Evolutionary conservation across 176 grass and related monocot genomes (phyloP), one percentile per base, ranked within the genome.

Genomic region (Ananas comosus): DNA sequence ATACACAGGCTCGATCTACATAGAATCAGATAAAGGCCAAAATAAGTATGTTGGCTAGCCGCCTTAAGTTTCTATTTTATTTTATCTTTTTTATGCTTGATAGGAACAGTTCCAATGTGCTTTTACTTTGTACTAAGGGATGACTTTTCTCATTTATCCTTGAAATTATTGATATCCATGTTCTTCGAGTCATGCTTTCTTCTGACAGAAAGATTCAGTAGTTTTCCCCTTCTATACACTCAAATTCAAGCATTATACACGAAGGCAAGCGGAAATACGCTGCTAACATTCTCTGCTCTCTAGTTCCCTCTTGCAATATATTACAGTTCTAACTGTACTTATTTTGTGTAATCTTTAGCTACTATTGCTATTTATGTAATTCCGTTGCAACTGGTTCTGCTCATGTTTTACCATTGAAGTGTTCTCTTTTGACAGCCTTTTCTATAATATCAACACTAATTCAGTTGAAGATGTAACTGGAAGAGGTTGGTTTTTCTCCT

Each of bases 401-500:
- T 70, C 12, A 48, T 48, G 69, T 65, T 22, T 69, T 81, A 13
- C 76, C 63, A 9, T 48, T 71, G 64, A 50, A 71, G 48, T 51
- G 10, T 33, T 64, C 29, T 64, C 50, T 14, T 80, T 79, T 49
- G 64, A 63, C 84, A 97, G 86, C 57, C 83, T 97, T 74, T 97
- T 92, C 78, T 97, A 83, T 67, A 97, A 92, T 77, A 88, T 97
- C 69, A 97, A 92, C 82, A 92, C 80, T 70, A 79, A 75, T 53
- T 72, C 74, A 12, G 82, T 97, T 65, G 93, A 97, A 92, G 93
- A 97, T 90, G 53, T 97, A 13, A 97, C 93, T 48, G 86, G 79
- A 77, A 85, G 86, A 89, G 89, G 92, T 96, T 64, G 33, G 52
- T 27, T 79, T 64, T 22, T 67, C 4, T 75, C 82, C 72, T 51